A percentile compares a stretch with the other conserved stretches of the same genome.
Evolutionary conservation across 2,329 filamentous ascomycete species (phyloP).

Genomic region (Mariannaea sp.): DNA sequence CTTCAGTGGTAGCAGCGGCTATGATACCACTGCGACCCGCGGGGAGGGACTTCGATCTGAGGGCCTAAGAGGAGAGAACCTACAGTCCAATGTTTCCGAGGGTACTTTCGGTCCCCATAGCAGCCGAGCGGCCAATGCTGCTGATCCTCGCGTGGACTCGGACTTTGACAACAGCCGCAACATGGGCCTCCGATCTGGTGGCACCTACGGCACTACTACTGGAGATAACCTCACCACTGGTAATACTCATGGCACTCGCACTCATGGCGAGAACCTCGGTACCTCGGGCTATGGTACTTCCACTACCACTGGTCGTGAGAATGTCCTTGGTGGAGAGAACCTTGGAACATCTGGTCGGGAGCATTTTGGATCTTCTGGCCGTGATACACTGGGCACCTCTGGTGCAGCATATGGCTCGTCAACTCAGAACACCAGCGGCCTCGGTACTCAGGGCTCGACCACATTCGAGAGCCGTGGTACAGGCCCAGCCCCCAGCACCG

Average conservation of each 20-base stretch:
- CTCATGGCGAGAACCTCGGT: no score
- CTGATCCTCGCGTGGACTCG: constrained; percentile 58
- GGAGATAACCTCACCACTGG: constrained; percentile 12
- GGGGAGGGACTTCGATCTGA: not conserved
- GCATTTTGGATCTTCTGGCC: no score
- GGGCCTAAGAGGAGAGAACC: not conserved
- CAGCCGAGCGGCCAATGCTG: constrained; percentile 53
- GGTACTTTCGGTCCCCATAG: constrained; percentile 49
- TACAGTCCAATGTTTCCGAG: constrained; percentile 24
- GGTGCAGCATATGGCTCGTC: not conserved
- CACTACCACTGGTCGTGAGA: no score
- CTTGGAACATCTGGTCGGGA: no score
- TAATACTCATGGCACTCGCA: no score
- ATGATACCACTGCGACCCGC: not conserved
- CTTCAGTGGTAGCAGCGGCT: not conserved
- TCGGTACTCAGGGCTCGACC: constrained; percentile 18
- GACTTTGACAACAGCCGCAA: constrained; percentile 50
- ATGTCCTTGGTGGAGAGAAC: no score
- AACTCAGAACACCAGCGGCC: not conserved
- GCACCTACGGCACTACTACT: constrained; percentile 17
- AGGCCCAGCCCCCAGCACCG: constrained; percentile 39
- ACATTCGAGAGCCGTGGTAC: constrained; percentile 44
- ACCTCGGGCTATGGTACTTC: no score
- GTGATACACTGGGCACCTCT: no score
- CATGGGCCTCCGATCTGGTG: constrained; percentile 27